Base-by-base conservation (phyloP, 768 basidiomycete genomes). In the Phlebiopsis gigantea region DNA sequence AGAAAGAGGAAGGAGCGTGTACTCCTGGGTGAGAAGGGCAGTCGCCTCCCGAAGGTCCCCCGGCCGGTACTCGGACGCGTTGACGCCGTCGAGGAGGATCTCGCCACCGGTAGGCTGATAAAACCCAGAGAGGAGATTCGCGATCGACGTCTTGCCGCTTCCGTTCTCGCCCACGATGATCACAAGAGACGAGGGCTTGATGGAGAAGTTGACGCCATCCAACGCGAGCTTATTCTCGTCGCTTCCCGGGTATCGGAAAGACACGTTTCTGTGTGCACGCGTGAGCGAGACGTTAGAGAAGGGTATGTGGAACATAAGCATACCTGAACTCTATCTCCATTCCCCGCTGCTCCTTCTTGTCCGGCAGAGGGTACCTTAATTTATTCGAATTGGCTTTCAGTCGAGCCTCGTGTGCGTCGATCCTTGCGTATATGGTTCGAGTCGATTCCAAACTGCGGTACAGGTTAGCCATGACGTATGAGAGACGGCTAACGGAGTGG, bases 91-190 rank as follows among this genome's bases (percentile, higher is more conserved):
- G 28, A 79, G 63, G n/a, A 69, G 44, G 41, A 71, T 62, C 39
- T 66, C 56, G 3, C 69, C 69, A 1, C 49, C 44, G 5, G 60
- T 63, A 1, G 65, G 62, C 30, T 61, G 62, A 52, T 66, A 66
- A 24, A 69, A 48, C 24, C 68, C 61, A 15, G 61, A 52, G 19
- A 71, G 54, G 5, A 71, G 64, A 30, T 68, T 69, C 21, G 67
- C 54, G 19, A 66, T 62, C 7, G 80, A 80, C 4, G 78, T 77
- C 58, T 83, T 83, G 1, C 81, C 81, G 53, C 76, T 76, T 5
- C 82, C 81, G 59, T 84, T 84, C 2, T 68, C 69, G 19, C 83
- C 82, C 5, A 84, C 82, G n/a, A 84, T 70, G 28, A 83, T 76
- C 17, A 80, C 76, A 12, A 82, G 71, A 25, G 77, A 71, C 1